A percentile compares a stretch with the other conserved stretches of the same genome.
phyloP scores from a whole-genome alignment of 2,329 filamentous ascomycete genomes.

The Furcasterigmium furcatum region DNA sequence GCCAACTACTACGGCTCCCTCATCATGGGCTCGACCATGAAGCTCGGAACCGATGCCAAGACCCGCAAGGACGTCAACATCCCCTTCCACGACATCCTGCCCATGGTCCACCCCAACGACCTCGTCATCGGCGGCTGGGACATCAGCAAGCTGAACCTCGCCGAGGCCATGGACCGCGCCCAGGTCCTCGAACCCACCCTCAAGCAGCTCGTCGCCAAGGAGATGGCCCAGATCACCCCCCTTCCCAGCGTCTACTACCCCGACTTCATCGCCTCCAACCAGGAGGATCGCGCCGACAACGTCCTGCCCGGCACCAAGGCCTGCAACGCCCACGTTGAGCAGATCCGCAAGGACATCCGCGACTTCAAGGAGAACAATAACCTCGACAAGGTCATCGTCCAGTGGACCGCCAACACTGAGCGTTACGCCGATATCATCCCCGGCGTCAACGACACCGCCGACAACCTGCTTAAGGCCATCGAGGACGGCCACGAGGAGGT shows the following conservation, averaged over 20 bases:
- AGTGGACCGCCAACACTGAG: slow-evolving; percentile 99
- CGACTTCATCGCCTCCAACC: slow-evolving; percentile 98
- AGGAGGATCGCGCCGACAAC: slow-evolving; percentile 95
- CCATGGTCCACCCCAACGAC: slow-evolving; percentile 97
- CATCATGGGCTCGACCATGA: slow-evolving; percentile 95
- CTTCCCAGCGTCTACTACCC: slow-evolving; percentile 97
- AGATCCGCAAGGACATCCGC: slow-evolving; percentile 86
- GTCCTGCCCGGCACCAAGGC: slow-evolving; percentile 80
- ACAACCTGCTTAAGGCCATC: slow-evolving; percentile 87
- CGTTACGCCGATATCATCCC: slow-evolving; percentile 85
- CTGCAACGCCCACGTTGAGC: slow-evolving; percentile 82
- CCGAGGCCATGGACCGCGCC: slow-evolving; percentile 92
- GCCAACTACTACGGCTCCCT: slow-evolving; percentile 99
- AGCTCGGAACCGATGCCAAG: slow-evolving; percentile 84
- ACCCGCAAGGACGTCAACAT: slow-evolving; percentile 91
- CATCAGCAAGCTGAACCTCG: slow-evolving; percentile 86
- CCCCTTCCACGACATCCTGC: slow-evolving; percentile 89
- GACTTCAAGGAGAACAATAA: slow-evolving; percentile 84
- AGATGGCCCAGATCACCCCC: slow-evolving; percentile 85
- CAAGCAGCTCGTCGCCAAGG: slow-evolving; percentile 86
- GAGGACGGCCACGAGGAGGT: slow-evolving; percentile 84
- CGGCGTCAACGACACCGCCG: slow-evolving; percentile 94
- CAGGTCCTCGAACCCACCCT: slow-evolving; percentile 93
- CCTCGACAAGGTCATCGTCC: slow-evolving; percentile 93
- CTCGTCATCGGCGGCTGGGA: slow-evolving; percentile 96